These are phyloP conservation scores for Amaranthus hypochondriacus DNA, from an alignment of 148 eudicot species.

Conservation along the genomic window DNA sequence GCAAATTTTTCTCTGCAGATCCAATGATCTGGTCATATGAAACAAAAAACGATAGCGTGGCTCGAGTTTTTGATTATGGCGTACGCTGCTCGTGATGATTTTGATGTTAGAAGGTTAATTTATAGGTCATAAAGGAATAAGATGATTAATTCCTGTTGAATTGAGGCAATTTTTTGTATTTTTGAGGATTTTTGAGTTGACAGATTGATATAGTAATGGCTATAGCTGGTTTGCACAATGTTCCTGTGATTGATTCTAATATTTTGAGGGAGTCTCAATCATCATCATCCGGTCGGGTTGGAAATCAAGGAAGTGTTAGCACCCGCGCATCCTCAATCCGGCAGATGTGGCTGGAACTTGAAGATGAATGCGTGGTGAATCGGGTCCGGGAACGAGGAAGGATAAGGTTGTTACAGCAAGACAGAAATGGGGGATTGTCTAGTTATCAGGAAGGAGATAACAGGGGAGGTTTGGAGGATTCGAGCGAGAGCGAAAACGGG, in stretches of 20 bases:
- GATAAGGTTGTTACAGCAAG: constrained; percentile 23
- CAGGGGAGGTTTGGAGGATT: constrained; percentile 35
- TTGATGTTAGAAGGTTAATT: constrained; percentile 17
- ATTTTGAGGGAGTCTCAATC: constrained; percentile 52
- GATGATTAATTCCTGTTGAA: constrained; percentile 23
- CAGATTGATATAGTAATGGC: constrained; percentile 52
- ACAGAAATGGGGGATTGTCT: constrained; percentile 29
- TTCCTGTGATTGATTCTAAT: constrained; percentile 46
- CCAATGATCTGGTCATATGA: constrained; percentile 25
- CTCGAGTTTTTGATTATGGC: constrained; percentile 26
- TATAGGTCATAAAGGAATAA: constrained; percentile 15
- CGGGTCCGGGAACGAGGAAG: constrained; percentile 31
- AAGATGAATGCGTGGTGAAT: constrained; percentile 55
- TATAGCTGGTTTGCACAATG: constrained; percentile 60
- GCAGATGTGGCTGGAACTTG: constrained; percentile 85
- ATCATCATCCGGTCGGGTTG: constrained; percentile 36
- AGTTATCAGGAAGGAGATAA: constrained; percentile 29
- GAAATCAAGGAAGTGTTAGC: constrained; percentile 38
- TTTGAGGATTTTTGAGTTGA: constrained; percentile 12
- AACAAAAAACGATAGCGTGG: constrained; percentile 27
- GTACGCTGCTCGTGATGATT: constrained; percentile 21
- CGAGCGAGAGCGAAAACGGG: constrained; percentile 40
- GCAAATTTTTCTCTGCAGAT: constrained; percentile 30
- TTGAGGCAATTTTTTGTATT: background rate
- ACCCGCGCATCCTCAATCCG: constrained; percentile 59